Conservation (phyloP, 129 eudicot species). For the Solidago caesia region DNA sequence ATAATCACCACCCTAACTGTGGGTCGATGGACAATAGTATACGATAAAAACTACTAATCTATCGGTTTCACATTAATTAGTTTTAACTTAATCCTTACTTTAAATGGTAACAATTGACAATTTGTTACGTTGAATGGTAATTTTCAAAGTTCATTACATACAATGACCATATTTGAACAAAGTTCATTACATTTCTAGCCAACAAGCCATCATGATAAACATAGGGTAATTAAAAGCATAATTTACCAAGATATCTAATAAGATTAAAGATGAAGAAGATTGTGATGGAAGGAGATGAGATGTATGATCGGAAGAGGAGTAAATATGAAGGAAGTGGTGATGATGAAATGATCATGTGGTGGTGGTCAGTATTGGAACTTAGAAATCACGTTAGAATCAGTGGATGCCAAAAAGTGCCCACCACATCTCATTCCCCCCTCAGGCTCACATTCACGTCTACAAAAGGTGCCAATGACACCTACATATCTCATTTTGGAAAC, state of each 20-base stretch:
- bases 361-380: conserved; percentile 33
- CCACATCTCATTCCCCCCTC: conserved; percentile 7
- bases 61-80: too few species aligned
- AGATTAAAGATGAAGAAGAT: background rate
- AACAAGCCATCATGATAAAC: background rate
- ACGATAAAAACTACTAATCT: too few species aligned
- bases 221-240: background rate
- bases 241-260: background rate
- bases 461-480: conserved; percentile 16
- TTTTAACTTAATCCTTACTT: too few species aligned
- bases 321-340: conserved; percentile 25
- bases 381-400: conserved; percentile 30
- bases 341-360: conserved; percentile 30
- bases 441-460: background rate
- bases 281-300: background rate
- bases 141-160: background rate
- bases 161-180: too few species aligned
- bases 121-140: too few species aligned
- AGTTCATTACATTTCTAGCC: background rate
- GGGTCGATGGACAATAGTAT: too few species aligned
- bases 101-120: too few species aligned
- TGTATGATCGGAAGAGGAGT: conserved; percentile 18
- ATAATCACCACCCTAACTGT: too few species aligned
- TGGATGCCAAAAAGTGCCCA: conserved; percentile 31
- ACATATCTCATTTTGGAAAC: conserved; percentile 17